A percentile compares a stretch with the other conserved stretches of the same genome.
Evolutionary conservation across 176 grass and related monocot species (phyloP).

Genomic region (Ensete ventricosum): DNA sequence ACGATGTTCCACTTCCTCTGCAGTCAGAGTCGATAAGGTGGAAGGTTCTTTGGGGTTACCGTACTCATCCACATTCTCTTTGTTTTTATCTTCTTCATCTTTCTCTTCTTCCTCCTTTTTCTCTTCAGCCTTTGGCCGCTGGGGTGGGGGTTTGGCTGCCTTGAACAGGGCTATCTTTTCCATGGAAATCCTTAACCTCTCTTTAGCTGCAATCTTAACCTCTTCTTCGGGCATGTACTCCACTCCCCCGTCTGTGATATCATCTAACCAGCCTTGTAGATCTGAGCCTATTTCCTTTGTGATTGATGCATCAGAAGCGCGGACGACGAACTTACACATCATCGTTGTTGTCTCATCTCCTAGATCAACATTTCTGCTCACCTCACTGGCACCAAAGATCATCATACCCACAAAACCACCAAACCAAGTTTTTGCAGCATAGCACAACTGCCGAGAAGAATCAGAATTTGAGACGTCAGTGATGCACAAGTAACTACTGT

Average conservation of each 20-base stretch:
- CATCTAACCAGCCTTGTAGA: conserved; percentile 87
- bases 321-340: conserved; percentile 93
- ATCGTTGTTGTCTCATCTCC: conserved; percentile 96
- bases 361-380: conserved; percentile 84
- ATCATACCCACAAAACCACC: conserved; percentile 97
- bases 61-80: conserved; percentile 41
- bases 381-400: conserved; percentile 96
- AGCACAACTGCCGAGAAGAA: conserved; percentile 49
- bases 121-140: conserved; percentile 41
- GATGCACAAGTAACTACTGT: background rate
- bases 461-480: conserved; percentile 1
- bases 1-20: conserved; percentile 84
- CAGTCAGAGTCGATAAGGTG: conserved; percentile 70
- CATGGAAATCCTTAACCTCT: conserved; percentile 78
- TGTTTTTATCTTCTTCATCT: conserved; percentile 39
- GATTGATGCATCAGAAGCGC: conserved; percentile 82
- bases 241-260: conserved; percentile 68
- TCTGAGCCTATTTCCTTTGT: conserved; percentile 80
- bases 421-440: conserved; percentile 93
- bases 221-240: conserved; percentile 95
- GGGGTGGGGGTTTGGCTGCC: conserved; percentile 66
- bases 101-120: conserved; percentile 63
- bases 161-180: conserved; percentile 84
- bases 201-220: conserved; percentile 57
- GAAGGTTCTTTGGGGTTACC: conserved; percentile 82